Evolutionary conservation across 345 rosid genomes (phyloP).

Genomic region (Salix exigua): DNA sequence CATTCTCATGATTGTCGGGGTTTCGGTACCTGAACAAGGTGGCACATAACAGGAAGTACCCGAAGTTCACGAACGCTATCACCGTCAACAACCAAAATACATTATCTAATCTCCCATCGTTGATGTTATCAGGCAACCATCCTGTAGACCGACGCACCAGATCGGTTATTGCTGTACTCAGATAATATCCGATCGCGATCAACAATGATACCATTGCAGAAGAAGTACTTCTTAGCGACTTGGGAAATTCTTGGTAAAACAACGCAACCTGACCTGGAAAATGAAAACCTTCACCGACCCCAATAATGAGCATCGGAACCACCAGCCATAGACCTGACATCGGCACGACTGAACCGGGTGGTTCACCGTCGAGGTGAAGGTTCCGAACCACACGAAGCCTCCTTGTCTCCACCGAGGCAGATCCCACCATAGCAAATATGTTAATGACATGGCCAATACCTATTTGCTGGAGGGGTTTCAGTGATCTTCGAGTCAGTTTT

Average conservation of each 20-base stretch:
- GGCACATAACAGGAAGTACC: conserved; percentile 41
- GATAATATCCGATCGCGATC: conserved; percentile 34
- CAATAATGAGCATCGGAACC: neutral
- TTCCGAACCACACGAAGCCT: neutral
- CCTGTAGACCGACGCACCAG: conserved; percentile 28
- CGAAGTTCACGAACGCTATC: conserved; percentile 37
- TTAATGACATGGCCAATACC: conserved; percentile 9
- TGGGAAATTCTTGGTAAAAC: conserved; percentile 47
- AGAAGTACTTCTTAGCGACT: conserved; percentile 35
- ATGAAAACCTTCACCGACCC: conserved; percentile 43
- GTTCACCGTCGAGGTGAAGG: neutral
- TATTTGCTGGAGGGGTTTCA: conserved; percentile 6
- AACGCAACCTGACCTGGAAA: conserved; percentile 39
- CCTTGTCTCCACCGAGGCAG: conserved; percentile 4
- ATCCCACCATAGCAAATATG: neutral
- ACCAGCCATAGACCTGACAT: conserved; percentile 13
- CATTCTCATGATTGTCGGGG: neutral
- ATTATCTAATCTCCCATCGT: conserved; percentile 43
- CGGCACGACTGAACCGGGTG: neutral
- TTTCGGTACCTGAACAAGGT: conserved; percentile 30
- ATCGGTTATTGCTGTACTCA: conserved; percentile 38
- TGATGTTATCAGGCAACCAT: conserved; percentile 51
- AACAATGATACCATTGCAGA: conserved; percentile 44
- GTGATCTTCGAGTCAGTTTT: neutral
- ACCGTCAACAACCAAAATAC: conserved; percentile 41